Conservation (phyloP, 2,329 filamentous ascomycete species). For the Ophiostoma angusticollis region DNA sequence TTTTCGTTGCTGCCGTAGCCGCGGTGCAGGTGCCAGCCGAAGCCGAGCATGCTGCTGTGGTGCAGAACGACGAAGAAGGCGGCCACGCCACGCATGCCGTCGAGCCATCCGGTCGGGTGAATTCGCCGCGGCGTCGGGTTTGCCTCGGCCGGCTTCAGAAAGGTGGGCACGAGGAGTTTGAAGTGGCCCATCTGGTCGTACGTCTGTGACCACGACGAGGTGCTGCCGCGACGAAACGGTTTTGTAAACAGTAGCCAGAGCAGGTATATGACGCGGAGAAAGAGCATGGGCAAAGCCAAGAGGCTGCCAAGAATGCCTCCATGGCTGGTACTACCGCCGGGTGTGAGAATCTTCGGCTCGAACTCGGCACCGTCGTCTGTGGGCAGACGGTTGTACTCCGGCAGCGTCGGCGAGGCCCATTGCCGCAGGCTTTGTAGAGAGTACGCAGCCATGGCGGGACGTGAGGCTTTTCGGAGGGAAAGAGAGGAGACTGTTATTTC, state of each 20-base stretch:
- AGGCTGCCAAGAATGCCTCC: too few species aligned
- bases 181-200: constrained; percentile 3
- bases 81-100: constrained; percentile 42
- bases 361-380: too few species aligned
- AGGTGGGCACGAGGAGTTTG: constrained; percentile 9
- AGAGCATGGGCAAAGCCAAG: constrained; percentile 1
- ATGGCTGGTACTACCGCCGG: too few species aligned
- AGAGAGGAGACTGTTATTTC: too few species aligned
- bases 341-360: too few species aligned
- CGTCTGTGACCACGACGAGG: constrained; percentile 1
- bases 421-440: too few species aligned
- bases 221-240: constrained; percentile 4
- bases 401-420: too few species aligned
- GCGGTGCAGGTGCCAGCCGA: constrained; percentile 18
- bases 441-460: too few species aligned
- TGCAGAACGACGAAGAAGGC: constrained; percentile 42
- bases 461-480: too few species aligned
- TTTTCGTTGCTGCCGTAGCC: constrained; percentile 16
- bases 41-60: constrained; percentile 25
- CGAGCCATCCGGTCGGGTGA: constrained; percentile 22
- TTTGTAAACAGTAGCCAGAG: constrained; percentile 1
- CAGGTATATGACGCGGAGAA: neutral
- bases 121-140: constrained; percentile 1
- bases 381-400: too few species aligned
- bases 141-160: constrained; percentile 4